These are phyloP conservation scores for Rhododendron henanense DNA, from an alignment of 148 eudicot species.

Conservation along the genomic window DNA sequence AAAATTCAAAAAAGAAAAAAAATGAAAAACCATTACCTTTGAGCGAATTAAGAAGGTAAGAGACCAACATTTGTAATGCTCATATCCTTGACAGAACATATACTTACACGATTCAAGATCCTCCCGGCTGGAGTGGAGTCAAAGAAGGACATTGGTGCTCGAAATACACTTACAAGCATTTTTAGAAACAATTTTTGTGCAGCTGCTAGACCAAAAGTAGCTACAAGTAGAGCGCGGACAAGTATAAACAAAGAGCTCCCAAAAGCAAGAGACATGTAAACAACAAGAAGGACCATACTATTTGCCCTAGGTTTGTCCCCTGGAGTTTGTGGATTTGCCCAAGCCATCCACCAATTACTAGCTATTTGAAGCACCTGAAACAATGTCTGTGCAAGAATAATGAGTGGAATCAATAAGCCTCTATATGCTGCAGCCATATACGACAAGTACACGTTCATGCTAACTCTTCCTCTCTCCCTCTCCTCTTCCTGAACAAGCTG, in stretches of 20 bases:
- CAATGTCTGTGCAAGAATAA: constrained; percentile 70
- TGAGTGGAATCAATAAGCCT: constrained; percentile 75
- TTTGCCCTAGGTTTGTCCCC: constrained; percentile 70
- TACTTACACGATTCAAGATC: constrained; percentile 84
- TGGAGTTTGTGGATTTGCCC: constrained; percentile 87
- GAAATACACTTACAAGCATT: constrained; percentile 72
- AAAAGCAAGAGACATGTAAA: constrained; percentile 93
- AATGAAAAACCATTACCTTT: neutral
- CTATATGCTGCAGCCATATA: constrained; percentile 93
- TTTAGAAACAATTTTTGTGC: constrained; percentile 78
- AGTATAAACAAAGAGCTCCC: constrained; percentile 91
- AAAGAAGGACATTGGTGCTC: constrained; percentile 98
- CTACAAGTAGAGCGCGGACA: constrained; percentile 80
- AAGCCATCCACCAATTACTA: constrained; percentile 99
- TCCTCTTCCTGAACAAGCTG: constrained; percentile 97
- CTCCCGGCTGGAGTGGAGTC: constrained; percentile 97
- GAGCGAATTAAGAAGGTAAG: neutral
- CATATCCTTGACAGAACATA: constrained; percentile 9
- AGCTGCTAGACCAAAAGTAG: constrained; percentile 85
- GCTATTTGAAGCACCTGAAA: constrained; percentile 92
- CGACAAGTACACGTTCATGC: constrained; percentile 79
- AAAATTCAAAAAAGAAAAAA: constrained; percentile 1
- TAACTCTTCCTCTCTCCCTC: constrained; percentile 78
- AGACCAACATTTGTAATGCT: neutral
- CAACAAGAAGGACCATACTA: constrained; percentile 63